Conservation (phyloP, 1,284 basidiomycete species). For the Sparassis latifolia region DNA sequence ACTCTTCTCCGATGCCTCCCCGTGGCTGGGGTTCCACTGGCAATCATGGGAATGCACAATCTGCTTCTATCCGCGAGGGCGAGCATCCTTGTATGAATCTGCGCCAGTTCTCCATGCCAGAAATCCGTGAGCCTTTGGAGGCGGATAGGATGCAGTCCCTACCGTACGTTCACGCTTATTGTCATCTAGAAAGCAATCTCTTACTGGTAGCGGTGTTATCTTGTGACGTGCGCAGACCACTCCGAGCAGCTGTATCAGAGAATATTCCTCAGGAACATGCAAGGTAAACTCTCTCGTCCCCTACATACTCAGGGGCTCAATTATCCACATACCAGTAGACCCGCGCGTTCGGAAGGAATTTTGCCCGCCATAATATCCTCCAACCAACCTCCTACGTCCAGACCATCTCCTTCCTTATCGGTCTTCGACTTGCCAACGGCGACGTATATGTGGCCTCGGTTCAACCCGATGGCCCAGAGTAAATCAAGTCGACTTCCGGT, state of each 20-base stretch:
- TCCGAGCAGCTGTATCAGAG: too few species aligned
- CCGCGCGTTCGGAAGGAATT: neutral
- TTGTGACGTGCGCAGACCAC: too few species aligned
- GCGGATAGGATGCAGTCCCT: neutral
- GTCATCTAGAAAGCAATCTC: too few species aligned
- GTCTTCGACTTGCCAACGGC: conserved; percentile 28
- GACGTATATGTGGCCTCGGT: conserved; percentile 32
- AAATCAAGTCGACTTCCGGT: conserved; percentile 3
- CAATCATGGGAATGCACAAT: neutral
- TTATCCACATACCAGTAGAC: neutral
- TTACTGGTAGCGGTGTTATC: too few species aligned
- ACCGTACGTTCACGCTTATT: neutral
- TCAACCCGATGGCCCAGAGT: conserved; percentile 22
- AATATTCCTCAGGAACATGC: too few species aligned
- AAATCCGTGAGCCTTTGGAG: neutral
- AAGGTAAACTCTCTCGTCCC: too few species aligned
- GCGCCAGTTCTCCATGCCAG: neutral
- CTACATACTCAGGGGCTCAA: too few species aligned
- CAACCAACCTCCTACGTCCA: conserved; percentile 1
- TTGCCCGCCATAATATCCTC: neutral
- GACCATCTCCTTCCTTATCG: conserved; percentile 16
- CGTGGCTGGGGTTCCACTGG: neutral
- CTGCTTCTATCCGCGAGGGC: neutral
- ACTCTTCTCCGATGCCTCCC: neutral
- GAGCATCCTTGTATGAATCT: neutral